Percentiles rank a stretch among this genome's conserved stretches.
These are phyloP conservation scores for Pleurotus eryngii DNA, from an alignment of 768 basidiomycete species.

Conservation along the genomic window DNA sequence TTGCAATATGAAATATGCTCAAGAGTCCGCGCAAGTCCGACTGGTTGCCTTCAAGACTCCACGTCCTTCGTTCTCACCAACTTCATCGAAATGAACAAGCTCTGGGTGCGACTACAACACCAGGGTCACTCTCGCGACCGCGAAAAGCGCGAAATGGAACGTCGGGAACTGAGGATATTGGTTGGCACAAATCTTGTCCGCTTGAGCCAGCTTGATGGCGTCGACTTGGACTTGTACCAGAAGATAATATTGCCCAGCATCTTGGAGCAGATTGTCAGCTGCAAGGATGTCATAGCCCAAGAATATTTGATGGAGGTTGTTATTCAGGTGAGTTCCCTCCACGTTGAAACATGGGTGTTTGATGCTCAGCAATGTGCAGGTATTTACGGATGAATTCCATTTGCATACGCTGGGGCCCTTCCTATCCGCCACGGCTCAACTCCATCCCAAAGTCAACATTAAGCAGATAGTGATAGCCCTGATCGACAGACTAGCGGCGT, in stretches of 20 bases:
- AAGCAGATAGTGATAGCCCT: slow-evolving; percentile 97
- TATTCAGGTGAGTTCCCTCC: slow-evolving; percentile 68
- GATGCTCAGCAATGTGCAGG: slow-evolving; percentile 38
- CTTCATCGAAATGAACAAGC: slow-evolving; percentile 99
- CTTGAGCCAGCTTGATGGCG: slow-evolving; percentile 92
- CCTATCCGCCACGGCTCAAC: slow-evolving; percentile 91
- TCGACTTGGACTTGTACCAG: slow-evolving; percentile 91
- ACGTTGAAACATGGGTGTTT: no score
- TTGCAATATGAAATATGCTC: slow-evolving; percentile 1
- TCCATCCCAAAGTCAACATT: slow-evolving; percentile 98
- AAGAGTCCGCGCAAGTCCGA: slow-evolving; percentile 48
- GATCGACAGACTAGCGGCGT: slow-evolving; percentile 93
- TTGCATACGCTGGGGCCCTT: slow-evolving; percentile 94
- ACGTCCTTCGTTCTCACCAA: slow-evolving; percentile 95
- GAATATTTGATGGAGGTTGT: slow-evolving; percentile 99
- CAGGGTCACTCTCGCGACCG: slow-evolving; percentile 96
- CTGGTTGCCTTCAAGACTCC: slow-evolving; percentile 91
- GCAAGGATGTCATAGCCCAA: slow-evolving; percentile 98
- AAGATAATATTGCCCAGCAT: slow-evolving; percentile 85
- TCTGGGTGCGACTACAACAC: slow-evolving; percentile 98
- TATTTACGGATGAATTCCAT: slow-evolving; percentile 98
- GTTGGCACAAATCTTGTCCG: slow-evolving; percentile 98
- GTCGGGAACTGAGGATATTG: slow-evolving; percentile 90
- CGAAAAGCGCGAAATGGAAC: slow-evolving; percentile 96
- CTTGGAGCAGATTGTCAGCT: slow-evolving; percentile 95